Percentiles rank a stretch among this genome's conserved stretches.
Evolutionary conservation across 2,329 filamentous ascomycete species (phyloP).

Genomic region (Lachnellula cervina): DNA sequence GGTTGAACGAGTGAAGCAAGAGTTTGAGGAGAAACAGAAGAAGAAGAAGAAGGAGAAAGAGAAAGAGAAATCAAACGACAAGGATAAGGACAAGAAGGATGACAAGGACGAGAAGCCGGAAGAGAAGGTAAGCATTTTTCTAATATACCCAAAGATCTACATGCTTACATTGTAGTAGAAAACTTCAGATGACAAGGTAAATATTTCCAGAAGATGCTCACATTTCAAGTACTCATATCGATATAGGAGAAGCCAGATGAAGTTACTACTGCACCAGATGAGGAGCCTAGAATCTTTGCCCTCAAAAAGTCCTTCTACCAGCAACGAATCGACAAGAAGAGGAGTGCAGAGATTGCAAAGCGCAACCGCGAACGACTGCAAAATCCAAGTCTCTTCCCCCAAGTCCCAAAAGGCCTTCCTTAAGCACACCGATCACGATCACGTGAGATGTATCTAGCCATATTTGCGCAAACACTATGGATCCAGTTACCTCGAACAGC

Average conservation of each 20-base stretch:
- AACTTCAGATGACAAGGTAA: constrained; percentile 36
- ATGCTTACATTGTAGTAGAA: too few relatives aligned
- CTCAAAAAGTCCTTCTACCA: constrained; percentile 86
- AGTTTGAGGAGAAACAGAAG: constrained; percentile 74
- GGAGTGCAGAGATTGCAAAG: constrained; percentile 73
- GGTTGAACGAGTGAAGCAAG: constrained; percentile 58
- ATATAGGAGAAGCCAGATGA: constrained; percentile 25
- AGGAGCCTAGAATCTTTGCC: constrained; percentile 75
- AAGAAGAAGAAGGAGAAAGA: constrained; percentile 55
- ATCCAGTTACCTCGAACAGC: background rate
- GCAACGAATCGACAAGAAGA: constrained; percentile 73
- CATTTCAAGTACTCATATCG: constrained; percentile 5
- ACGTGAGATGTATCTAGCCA: background rate
- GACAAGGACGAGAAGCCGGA: constrained; percentile 33
- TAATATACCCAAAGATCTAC: too few relatives aligned
- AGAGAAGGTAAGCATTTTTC: too few relatives aligned
- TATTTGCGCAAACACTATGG: background rate
- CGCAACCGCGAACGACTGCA: constrained; percentile 75
- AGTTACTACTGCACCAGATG: constrained; percentile 38
- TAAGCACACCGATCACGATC: constrained; percentile 8
- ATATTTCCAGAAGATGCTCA: constrained; percentile 17
- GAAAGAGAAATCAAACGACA: constrained; percentile 44
- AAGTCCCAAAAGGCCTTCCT: constrained; percentile 64
- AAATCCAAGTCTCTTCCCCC: constrained; percentile 77
- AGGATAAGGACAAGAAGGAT: constrained; percentile 40